Base-by-base conservation (phyloP, 2,329 filamentous ascomycete genomes). In the Beauveria australis region DNA sequence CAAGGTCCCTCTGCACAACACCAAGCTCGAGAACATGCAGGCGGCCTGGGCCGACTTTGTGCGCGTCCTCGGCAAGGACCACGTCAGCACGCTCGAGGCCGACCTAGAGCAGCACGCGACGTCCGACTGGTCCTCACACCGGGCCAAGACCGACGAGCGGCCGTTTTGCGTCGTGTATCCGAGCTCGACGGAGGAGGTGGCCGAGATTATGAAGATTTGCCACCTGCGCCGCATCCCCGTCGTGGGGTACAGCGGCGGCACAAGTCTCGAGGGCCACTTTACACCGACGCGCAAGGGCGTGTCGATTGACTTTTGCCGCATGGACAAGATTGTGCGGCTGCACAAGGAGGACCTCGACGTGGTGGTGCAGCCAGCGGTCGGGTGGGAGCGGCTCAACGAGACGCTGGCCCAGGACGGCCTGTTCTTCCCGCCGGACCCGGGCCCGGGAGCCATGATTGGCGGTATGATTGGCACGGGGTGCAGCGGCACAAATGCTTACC, bases 391-490 rank as follows among this genome's bases (percentile, higher is more conserved):
- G 9, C 78, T 97, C 44, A 96, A 96, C 70, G 90, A 94, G 68
- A 80, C 88, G 64, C 80, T 97, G 19, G 79, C 78, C 7, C 79
- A 85, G 53, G 79, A 91, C 62, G 89, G 88, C 30, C 81, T 97
- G 3, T 96, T 96, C 79, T 96, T 96, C 76, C 92, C 92, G 24
- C 92, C 91, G 0, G 92, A 96, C 72, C 92, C 92, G 19, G 92
- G 92, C 58, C 92, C 92, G 57, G 91, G 92, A 19, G 92, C 92
- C 63, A 91, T 91, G 87, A 96, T 97, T 67, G 92, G 92, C 61
- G 92, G 92, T 60, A 92, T 92, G 89, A 84, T 92, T 40, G 89
- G 88, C 24, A 92, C 89, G 3, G 82, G 82, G 41, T 84, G 81
- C 76, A 84, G 80, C 69, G 92, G 92, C 62, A 96, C 92, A 16